Base-by-base conservation (phyloP, 129 eudicot species). In the Flaveria ramosissima region DNA sequence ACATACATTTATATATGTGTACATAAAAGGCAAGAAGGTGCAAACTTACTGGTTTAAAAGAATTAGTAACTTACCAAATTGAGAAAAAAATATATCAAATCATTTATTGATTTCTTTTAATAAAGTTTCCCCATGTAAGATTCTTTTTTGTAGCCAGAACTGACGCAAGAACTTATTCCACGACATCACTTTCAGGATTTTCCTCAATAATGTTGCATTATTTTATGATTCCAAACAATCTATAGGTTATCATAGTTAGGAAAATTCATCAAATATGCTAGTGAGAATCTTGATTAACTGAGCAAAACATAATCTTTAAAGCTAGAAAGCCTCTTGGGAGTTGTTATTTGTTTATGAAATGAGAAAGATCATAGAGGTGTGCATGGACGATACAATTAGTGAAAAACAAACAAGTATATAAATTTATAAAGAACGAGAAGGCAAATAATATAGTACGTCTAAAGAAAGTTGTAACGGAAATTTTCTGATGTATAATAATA, bases 261-360 rank as follows among this genome's bases (percentile, higher is more conserved):
- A 12, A 55, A 17, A 70, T 15, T 70, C 59, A 16, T 7, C 36
- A 53, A n/a, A 70, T 46, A 19, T 60, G 70, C 9, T 70, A 21
- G 53, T 78, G 82, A 78, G 61, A 60, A 62, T 71, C 71, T 78
- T 70, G 47, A 78, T 50, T 51, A 60, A 47, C 32, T 10, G 6
- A 55, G 41, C 41, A 4, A 19, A 70, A 24, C 43, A 2, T 27
- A 70, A 24, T 43, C 46, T 70, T 56, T 47, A 62, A 75, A 55
- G 59, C 47, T 41, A 23, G 9, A 16, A 45, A 16, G 70, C 24
- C 77, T 60, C 77, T 32, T 32, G 39, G 39, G 7, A 32, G 5
- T 60, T 43, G 71, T 71, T n/a, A n/a, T n/a, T 61, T 43, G 72
- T 68, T 78, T 30, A 48, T 17, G 51, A 63, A 30, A 75, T 2